Percentiles rank a stretch among this genome's conserved stretches.
Evolutionary conservation across 1,139 yeast species (phyloP).

Genomic region (Hanseniaspora sp.): DNA sequence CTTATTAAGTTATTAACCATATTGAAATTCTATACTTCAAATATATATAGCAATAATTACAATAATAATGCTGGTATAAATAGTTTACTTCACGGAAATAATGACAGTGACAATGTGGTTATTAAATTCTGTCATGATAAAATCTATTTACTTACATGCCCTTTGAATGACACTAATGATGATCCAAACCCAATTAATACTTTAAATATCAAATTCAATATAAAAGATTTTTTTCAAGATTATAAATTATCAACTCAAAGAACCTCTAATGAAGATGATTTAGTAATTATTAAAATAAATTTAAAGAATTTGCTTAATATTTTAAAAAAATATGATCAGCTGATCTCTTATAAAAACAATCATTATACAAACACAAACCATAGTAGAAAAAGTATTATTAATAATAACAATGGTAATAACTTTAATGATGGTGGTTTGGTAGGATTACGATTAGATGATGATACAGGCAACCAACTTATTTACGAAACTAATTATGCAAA

Average conservation of each 20-base stretch:
- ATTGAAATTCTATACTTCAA: constrained; percentile 9
- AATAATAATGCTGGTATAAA: neutral
- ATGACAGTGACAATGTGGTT: constrained; percentile 10
- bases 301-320: constrained; percentile 7
- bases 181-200: constrained; percentile 5
- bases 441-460: neutral
- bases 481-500: neutral
- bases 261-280: neutral
- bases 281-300: constrained; percentile 7
- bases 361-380: neutral
- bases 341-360: constrained; percentile 5
- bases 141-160: constrained; percentile 4
- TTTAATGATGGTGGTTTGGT: neutral
- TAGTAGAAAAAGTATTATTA: neutral
- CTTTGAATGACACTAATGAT: neutral
- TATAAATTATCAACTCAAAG: constrained; percentile 9
- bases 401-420: neutral
- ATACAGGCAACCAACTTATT: neutral
- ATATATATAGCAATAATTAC: neutral
- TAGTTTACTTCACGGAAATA: neutral
- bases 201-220: constrained; percentile 4
- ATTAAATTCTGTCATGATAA: constrained; percentile 6
- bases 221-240: constrained; percentile 7
- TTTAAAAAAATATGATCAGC: constrained; percentile 10
- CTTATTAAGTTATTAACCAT: constrained; percentile 6